phyloP scores from a whole-genome alignment of 768 basidiomycete species.

The Phanerodontia chrysosporium region DNA sequence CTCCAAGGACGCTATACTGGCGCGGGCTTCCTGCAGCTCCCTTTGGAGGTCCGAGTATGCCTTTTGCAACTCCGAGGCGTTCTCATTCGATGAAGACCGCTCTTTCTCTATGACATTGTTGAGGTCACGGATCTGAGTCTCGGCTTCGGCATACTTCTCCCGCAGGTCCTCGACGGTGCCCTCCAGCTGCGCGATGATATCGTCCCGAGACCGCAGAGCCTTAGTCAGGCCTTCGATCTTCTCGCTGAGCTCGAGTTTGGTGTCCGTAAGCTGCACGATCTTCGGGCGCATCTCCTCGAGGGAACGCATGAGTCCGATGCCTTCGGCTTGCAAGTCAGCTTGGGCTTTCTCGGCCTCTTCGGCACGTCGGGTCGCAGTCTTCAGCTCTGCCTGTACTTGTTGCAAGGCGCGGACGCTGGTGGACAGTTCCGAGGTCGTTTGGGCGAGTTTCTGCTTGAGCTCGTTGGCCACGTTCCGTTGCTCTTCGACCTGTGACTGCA shows the following conservation, averaged over 20 bases:
- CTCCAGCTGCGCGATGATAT: constrained; percentile 59
- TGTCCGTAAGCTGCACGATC: constrained; percentile 74
- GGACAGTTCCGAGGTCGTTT: constrained; percentile 50
- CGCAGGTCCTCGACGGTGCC: constrained; percentile 50
- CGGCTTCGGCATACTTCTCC: constrained; percentile 44
- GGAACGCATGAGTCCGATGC: constrained; percentile 72
- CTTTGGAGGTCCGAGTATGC: constrained; percentile 59
- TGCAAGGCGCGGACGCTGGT: constrained; percentile 54
- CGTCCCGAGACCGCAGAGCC: constrained; percentile 51
- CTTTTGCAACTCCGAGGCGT: constrained; percentile 55
- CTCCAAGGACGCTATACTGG: constrained; percentile 56
- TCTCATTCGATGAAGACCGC: constrained; percentile 41
- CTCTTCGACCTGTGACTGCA: constrained; percentile 45
- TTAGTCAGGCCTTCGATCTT: constrained; percentile 54
- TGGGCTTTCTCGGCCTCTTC: constrained; percentile 73
- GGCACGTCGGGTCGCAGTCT: constrained; percentile 57
- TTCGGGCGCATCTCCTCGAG: constrained; percentile 84
- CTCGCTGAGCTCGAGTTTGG: constrained; percentile 65
- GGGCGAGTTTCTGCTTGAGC: constrained; percentile 55
- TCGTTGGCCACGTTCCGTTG: constrained; percentile 44
- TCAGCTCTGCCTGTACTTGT: constrained; percentile 61
- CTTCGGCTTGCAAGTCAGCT: constrained; percentile 71
- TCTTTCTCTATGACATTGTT: constrained; percentile 51
- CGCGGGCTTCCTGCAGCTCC: constrained; percentile 52
- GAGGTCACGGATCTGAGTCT: constrained; percentile 41